These are phyloP conservation scores for Penicillium verhagenii DNA, from an alignment of 495 filamentous ascomycete species.

Conservation along the genomic window DNA sequence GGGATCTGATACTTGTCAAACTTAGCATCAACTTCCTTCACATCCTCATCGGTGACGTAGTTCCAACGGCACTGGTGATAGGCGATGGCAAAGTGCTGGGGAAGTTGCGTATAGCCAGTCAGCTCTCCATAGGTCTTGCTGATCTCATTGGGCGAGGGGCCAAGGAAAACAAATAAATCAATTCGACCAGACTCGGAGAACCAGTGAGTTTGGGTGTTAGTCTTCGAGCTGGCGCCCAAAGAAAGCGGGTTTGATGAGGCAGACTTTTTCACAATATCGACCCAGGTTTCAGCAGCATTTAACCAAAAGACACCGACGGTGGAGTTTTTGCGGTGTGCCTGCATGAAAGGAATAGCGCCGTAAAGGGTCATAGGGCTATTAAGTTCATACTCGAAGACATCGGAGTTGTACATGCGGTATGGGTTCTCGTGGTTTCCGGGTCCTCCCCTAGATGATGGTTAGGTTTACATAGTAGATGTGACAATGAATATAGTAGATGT, in stretches of 20 bases:
- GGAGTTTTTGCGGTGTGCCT: constrained; percentile 88
- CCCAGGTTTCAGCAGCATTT: constrained; percentile 95
- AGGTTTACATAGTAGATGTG: constrained; percentile 4
- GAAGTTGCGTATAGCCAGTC: constrained; percentile 90
- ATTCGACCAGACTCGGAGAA: constrained; percentile 87
- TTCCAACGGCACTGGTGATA: constrained; percentile 99
- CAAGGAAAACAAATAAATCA: constrained; percentile 92
- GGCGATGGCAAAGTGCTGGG: constrained; percentile 84
- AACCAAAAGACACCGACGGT: constrained; percentile 99
- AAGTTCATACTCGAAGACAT: constrained; percentile 96
- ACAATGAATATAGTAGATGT: background rate
- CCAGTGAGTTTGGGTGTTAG: constrained; percentile 89
- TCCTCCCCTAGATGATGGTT: constrained; percentile 56
- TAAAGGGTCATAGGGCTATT: constrained; percentile 99
- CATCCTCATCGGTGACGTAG: constrained; percentile 94
- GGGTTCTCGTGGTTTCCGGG: constrained; percentile 82
- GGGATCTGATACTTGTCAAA: constrained; percentile 94
- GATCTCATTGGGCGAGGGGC: constrained; percentile 78
- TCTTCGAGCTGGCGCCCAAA: constrained; percentile 66
- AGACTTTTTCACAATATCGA: constrained; percentile 87
- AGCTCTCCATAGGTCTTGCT: constrained; percentile 80
- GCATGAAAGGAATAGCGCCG: constrained; percentile 93
- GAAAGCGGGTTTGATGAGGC: constrained; percentile 71
- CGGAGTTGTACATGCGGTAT: constrained; percentile 93
- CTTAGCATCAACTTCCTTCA: constrained; percentile 92